A percentile compares a stretch with the other conserved stretches of the same genome.
These are phyloP conservation scores for Corniculantispora saksenae DNA, from an alignment of 2,329 filamentous ascomycete species.

Conservation along the genomic window DNA sequence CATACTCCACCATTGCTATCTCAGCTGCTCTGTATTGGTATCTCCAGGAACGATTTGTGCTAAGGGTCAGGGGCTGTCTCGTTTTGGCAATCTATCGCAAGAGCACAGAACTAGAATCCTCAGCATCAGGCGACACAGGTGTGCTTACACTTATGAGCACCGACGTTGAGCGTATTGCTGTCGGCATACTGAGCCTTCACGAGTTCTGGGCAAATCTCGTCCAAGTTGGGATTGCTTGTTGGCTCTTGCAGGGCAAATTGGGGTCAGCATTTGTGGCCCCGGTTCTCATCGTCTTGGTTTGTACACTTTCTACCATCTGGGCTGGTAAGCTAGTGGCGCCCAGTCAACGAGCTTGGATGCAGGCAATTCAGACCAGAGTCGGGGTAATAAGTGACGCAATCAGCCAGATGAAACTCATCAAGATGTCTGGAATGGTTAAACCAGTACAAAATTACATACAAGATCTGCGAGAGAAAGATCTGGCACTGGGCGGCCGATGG, in stretches of 20 bases:
- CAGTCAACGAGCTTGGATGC: conserved; percentile 15
- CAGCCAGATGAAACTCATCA: conserved; percentile 12
- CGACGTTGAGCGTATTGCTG: conserved; percentile 37
- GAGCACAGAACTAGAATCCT: not conserved
- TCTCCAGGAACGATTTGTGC: conserved; percentile 30
- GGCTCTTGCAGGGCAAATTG: conserved; percentile 34
- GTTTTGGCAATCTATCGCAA: conserved; percentile 25
- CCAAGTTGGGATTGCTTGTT: conserved; percentile 35
- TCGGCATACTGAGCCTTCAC: conserved; percentile 33
- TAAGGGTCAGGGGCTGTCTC: conserved; percentile 28
- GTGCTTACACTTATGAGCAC: conserved; percentile 41
- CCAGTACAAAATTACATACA: conserved; percentile 16
- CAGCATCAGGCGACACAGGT: not conserved
- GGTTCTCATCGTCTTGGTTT: conserved; percentile 39
- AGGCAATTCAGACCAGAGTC: conserved; percentile 14
- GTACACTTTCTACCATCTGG: conserved; percentile 22
- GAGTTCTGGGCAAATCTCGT: conserved; percentile 37
- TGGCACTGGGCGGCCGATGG: conserved; percentile 21
- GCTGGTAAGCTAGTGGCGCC: not conserved
- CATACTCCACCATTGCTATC: conserved; percentile 36
- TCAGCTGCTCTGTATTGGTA: conserved; percentile 37
- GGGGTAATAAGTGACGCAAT: conserved; percentile 6
- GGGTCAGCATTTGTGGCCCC: conserved; percentile 39
- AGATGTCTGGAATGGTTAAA: conserved; percentile 21
- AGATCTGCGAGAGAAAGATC: conserved; percentile 23